Base-by-base conservation (phyloP, 2,329 filamentous ascomycete species). In the Phaeosphaeriaceae sp. region DNA sequence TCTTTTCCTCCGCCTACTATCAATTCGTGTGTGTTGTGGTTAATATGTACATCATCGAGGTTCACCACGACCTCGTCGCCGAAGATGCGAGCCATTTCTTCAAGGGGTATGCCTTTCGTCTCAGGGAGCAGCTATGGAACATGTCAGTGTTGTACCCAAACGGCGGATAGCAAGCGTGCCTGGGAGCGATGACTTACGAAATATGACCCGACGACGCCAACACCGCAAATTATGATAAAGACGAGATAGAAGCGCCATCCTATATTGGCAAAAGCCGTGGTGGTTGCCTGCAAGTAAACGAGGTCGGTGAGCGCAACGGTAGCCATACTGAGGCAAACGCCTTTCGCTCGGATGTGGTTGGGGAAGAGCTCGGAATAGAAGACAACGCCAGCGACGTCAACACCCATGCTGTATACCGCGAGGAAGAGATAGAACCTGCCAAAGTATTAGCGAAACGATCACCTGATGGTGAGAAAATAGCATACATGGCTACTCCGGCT, bases 301-400 rank as follows among this genome's bases (percentile, higher is more conserved):
- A 73, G 64, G 45, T 73, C 77, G 62, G 79, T 84, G 53, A 80
- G 78, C 22, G 65, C 63, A n/a, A 71, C 51, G 5, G 64, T 67
- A 7, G 67, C 64, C 41, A 69, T 62, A n/a, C 58, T 60, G 11
- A 68, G 54, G 40, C 62, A 66, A 17, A 69, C 61, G n/a, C 69
- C 67, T 48, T 73, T 72, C 0, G 62, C 63, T 17, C 65, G 68
- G 27, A 70, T 65, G 46, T 68, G 66, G 46, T 67, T 70, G 3
- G 61, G 57, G 51, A 62, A 62, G 50, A 68, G 53, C 44, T 69
- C 67, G 15, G 51, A 54, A 40, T 62, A 66, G 54, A 66, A 69
- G 13, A 65, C 61, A 20, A 66, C 62, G 2, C 67, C 65, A 11
- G 59, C 65, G 27, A 67, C 67, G 44, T 71, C 69, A 25, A 71